Conservation (phyloP, 768 basidiomycete species). For the Termitomyces sp. region DNA sequence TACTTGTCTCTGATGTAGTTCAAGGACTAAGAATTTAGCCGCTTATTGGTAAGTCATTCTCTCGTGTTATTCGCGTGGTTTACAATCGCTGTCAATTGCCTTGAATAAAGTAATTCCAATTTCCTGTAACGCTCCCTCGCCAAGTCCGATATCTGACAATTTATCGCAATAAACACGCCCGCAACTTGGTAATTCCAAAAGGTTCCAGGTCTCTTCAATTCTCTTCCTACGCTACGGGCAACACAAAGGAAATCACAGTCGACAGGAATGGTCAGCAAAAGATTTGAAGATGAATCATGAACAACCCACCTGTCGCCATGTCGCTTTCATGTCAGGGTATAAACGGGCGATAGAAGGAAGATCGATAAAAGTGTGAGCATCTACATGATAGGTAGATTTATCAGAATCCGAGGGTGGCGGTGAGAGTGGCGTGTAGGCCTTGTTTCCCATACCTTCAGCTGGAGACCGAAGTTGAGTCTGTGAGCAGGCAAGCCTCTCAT, state of each 20-base stretch:
- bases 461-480: neutral
- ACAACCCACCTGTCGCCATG: conserved; percentile 8
- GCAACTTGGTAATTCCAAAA: conserved; percentile 15
- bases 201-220: conserved; percentile 11
- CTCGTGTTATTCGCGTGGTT: neutral
- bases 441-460: neutral
- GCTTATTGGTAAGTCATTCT: neutral
- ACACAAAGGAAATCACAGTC: neutral
- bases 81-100: neutral
- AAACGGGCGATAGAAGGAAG: conserved; percentile 1
- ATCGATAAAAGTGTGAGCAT: neutral
- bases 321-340: conserved; percentile 6
- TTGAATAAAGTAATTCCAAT: neutral
- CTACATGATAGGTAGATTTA: neutral
- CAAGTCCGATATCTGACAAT: neutral
- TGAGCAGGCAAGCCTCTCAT: neutral
- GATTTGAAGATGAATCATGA: neutral
- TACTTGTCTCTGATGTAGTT: neutral
- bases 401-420: conserved; percentile 8
- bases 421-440: conserved; percentile 3
- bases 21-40: no score
- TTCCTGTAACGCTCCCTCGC: neutral
- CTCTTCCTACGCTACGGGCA: conserved; percentile 12
- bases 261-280: neutral
- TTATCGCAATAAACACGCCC: conserved; percentile 15